These are phyloP conservation scores for Crotalaria pallida DNA, from an alignment of 306 rosid genomes.

Conservation along the genomic window DNA sequence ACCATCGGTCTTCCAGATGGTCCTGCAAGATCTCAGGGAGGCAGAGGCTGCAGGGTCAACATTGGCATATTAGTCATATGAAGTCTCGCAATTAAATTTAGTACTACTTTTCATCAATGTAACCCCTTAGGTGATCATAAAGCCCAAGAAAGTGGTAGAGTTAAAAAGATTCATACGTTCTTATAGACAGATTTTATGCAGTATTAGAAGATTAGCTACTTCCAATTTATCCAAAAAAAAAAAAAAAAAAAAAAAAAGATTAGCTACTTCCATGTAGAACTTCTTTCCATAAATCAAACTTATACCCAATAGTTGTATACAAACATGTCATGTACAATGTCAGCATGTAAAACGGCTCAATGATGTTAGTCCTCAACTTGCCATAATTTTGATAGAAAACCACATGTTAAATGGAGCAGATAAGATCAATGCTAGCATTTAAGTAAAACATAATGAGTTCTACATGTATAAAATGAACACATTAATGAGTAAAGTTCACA, in stretches of 20 bases:
- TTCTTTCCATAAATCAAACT: conserved; percentile 7
- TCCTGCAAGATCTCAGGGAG: conserved; percentile 27
- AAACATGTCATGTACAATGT: background rate
- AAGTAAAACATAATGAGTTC: background rate
- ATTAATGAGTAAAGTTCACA: background rate
- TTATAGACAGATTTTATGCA: conserved; percentile 50
- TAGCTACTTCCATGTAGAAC: conserved; percentile 23
- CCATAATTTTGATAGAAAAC: background rate
- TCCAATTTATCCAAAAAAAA: no score
- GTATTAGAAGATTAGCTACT: conserved; percentile 42
- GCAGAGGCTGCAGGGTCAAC: conserved; percentile 35
- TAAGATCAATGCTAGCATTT: background rate
- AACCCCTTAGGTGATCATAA: conserved; percentile 38
- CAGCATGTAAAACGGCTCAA: background rate
- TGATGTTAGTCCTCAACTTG: background rate
- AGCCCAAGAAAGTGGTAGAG: conserved; percentile 40
- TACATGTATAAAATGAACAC: background rate
- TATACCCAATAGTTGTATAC: background rate
- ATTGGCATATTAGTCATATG: conserved; percentile 24
- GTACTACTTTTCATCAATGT: conserved; percentile 34
- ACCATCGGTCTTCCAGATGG: conserved; percentile 38
- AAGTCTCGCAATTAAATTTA: conserved; percentile 35
- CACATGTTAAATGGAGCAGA: background rate
- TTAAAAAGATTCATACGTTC: conserved; percentile 38
- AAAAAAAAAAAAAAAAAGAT: no score